These are phyloP conservation scores for Grifola frondosa DNA, from an alignment of 1,284 basidiomycete species.

Conservation along the genomic window DNA sequence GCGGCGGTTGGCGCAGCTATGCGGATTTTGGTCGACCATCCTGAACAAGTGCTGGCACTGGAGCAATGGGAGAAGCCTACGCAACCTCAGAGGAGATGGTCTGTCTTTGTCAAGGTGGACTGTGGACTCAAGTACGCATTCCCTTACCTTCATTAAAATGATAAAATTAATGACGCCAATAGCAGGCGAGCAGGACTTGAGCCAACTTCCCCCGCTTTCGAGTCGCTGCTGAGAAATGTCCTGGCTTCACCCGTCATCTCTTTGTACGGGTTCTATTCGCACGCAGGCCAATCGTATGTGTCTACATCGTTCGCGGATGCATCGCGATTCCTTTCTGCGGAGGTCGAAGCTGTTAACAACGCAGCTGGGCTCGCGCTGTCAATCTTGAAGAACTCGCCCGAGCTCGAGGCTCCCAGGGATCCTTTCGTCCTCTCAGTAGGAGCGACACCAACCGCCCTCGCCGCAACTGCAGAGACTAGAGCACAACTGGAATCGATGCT, in stretches of 20 bases:
- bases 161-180: slow-evolving; percentile 4
- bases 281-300: slow-evolving; percentile 76
- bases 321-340: slow-evolving; percentile 63
- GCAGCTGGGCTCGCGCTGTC: slow-evolving; percentile 62
- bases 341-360: slow-evolving; percentile 69
- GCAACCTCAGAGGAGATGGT: slow-evolving; percentile 54
- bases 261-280: slow-evolving; percentile 84
- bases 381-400: slow-evolving; percentile 39
- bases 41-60: slow-evolving; percentile 67
- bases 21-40: slow-evolving; percentile 75
- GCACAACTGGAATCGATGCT: slow-evolving; percentile 47
- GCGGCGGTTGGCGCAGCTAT: slow-evolving; percentile 52
- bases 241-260: slow-evolving; percentile 55
- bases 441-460: slow-evolving; percentile 85
- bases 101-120: slow-evolving; percentile 80
- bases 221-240: slow-evolving; percentile 51
- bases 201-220: slow-evolving; percentile 54
- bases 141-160: slow-evolving; percentile 1
- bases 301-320: slow-evolving; percentile 68
- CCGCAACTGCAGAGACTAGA: slow-evolving; percentile 56
- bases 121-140: slow-evolving; percentile 67
- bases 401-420: slow-evolving; percentile 32
- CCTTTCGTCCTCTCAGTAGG: slow-evolving; percentile 78
- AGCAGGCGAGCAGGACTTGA: slow-evolving; percentile 79
- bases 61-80: slow-evolving; percentile 53